Evolutionary conservation across 305 asterid species (phyloP).

Genomic region (Euphrasia arctica): DNA sequence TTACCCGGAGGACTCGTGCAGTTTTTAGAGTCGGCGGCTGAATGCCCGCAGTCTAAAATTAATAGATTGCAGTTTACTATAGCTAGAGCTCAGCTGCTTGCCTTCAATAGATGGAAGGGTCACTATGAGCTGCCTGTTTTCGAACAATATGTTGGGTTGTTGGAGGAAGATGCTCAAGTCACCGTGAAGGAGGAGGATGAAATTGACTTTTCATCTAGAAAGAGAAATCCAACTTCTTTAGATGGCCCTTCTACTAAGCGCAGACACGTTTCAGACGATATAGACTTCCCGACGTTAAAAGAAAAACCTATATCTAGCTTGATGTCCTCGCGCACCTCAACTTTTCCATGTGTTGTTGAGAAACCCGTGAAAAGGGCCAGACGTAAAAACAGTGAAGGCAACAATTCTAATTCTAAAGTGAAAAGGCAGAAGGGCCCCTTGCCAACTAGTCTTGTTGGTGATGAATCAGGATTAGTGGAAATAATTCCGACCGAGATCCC

Average conservation of each 20-base stretch:
- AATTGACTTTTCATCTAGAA: slow-evolving; percentile 32
- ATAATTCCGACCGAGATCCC: slow-evolving; percentile 30
- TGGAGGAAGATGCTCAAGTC: slow-evolving; percentile 37
- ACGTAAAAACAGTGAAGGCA: slow-evolving; percentile 11
- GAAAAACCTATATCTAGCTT: slow-evolving; percentile 33
- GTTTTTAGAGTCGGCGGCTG: slow-evolving; percentile 47
- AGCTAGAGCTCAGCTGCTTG: slow-evolving; percentile 50
- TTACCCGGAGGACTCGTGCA: slow-evolving; percentile 42
- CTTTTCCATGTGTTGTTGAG: slow-evolving; percentile 29
- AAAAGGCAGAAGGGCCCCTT: slow-evolving; percentile 21
- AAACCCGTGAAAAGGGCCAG: slow-evolving; percentile 24
- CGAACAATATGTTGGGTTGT: slow-evolving; percentile 27
- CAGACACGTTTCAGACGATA: slow-evolving; percentile 26
- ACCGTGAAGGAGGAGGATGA: slow-evolving; percentile 23
- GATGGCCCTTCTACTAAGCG: slow-evolving; percentile 36
- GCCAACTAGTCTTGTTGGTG: slow-evolving; percentile 9
- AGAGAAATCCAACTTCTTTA: slow-evolving; percentile 32
- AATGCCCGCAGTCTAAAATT: slow-evolving; percentile 31
- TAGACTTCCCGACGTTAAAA: slow-evolving; percentile 29
- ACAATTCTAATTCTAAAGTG: slow-evolving; percentile 16
- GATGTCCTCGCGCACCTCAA: slow-evolving; percentile 36
- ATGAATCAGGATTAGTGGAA: slow-evolving; percentile 29
- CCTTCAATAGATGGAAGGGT: slow-evolving; percentile 69
- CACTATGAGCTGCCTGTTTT: slow-evolving; percentile 39
- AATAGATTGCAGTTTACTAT: slow-evolving; percentile 40